phyloP scores from a whole-genome alignment of 192 early-diverging fungal species.

The Spizellomyces punctatus region DNA sequence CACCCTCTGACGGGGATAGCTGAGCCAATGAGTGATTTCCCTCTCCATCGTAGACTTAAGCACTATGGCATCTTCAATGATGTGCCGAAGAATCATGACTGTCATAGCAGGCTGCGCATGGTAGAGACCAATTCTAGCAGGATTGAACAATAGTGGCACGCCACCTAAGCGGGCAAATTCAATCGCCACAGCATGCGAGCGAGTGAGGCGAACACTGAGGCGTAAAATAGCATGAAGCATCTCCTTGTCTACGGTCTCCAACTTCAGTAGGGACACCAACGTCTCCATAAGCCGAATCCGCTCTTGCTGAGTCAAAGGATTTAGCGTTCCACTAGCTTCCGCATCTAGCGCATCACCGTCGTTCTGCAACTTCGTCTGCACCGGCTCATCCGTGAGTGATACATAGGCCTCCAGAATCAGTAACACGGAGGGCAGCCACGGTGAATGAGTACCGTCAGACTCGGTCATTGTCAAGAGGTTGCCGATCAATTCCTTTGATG shows the following conservation, averaged over 20 bases:
- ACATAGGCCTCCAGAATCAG: conserved; percentile 69
- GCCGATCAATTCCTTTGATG: conserved; percentile 6
- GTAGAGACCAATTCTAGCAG: conserved; percentile 65
- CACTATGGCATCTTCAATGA: conserved; percentile 72
- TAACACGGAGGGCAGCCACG: conserved; percentile 61
- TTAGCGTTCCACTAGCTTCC: background rate
- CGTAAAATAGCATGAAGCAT: conserved; percentile 71
- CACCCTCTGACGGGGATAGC: conserved; percentile 64
- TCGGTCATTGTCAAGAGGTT: conserved; percentile 14
- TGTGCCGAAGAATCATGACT: conserved; percentile 86
- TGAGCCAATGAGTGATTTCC: conserved; percentile 76
- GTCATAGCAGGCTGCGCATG: conserved; percentile 78
- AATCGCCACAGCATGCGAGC: conserved; percentile 60
- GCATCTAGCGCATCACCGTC: background rate
- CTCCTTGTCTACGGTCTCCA: conserved; percentile 46
- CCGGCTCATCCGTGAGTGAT: conserved; percentile 66
- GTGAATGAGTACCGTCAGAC: conserved; percentile 29
- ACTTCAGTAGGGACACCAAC: conserved; percentile 31
- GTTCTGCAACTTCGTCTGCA: conserved; percentile 3
- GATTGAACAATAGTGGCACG: conserved; percentile 65
- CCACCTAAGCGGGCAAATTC: conserved; percentile 73
- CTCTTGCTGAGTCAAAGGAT: conserved; percentile 17
- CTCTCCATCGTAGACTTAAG: conserved; percentile 71
- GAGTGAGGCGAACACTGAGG: conserved; percentile 81
- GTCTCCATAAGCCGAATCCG: conserved; percentile 29